Base-by-base conservation (phyloP, 208 protist species). In the Leishmania lainsoni region DNA sequence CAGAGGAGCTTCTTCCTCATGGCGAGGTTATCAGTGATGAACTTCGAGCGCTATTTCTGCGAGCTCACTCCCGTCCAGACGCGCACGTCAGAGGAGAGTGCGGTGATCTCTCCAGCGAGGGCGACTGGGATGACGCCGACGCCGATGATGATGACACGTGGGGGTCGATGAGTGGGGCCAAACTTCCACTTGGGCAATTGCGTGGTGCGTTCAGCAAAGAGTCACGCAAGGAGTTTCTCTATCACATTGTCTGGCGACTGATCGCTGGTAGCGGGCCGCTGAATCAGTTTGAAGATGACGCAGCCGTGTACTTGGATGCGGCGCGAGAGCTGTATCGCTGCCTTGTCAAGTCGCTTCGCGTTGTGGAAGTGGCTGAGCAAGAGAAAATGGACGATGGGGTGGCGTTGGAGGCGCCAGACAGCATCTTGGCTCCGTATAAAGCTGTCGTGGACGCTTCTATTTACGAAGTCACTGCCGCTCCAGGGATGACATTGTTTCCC, bases 261-360 rank as follows among this genome's bases (percentile, higher is more conserved):
- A 75, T 94, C 49, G 89, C 89, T 1, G 94, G 94, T 35, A 87
- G 90, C 22, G 93, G 94, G 10, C 81, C 81, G 29, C 84, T 93
- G 82, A 96, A 95, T 66, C 93, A 97, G 76, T 97, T 87, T 70
- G 93, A 97, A 45, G 94, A 96, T 32, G 86, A 94, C 52, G 87
- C 94, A 12, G 70, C 65, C 22, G 79, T 90, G 26, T 96, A 96
- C 81, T 17, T 88, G 35, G 75, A 86, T 58, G 88, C 86, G 5
- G 82, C 86, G 0, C 69, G 89, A 4, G 76, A 77, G 68, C 74
- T 91, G 22, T 95, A 93, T 83, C 84, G 87, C 3, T 17, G 77
- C 29, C 61, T 94, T 32, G 83, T 96, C 12, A 78, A 79, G 20
- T 91, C 92, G 20, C 63, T 86, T 52, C 75, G 75, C 10, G 81